These are phyloP conservation scores for Calocybe indica DNA, from an alignment of 768 basidiomycete genomes.

Conservation along the genomic window DNA sequence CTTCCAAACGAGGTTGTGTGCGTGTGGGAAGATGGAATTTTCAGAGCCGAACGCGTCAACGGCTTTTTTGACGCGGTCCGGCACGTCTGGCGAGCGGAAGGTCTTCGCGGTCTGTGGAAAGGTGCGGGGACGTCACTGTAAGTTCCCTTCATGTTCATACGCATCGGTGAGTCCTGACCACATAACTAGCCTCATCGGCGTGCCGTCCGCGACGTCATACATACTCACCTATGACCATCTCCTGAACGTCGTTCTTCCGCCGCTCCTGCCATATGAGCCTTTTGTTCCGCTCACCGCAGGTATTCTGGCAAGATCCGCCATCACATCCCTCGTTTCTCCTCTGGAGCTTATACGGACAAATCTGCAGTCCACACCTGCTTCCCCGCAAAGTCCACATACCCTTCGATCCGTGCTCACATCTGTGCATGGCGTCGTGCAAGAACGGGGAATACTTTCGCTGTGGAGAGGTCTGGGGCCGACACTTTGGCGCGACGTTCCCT, in stretches of 20 bases:
- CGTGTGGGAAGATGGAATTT: conserved; percentile 69
- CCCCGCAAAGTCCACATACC: conserved; percentile 66
- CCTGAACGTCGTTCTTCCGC: conserved; percentile 54
- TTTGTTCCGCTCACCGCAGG: conserved; percentile 77
- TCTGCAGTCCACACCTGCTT: conserved; percentile 79
- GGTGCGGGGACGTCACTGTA: conserved; percentile 89
- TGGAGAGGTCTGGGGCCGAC: conserved; percentile 93
- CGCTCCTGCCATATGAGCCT: conserved; percentile 45
- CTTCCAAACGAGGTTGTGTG: conserved; percentile 65
- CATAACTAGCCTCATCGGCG: conserved; percentile 70
- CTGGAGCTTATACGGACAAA: conserved; percentile 92
- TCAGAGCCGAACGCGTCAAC: conserved; percentile 65
- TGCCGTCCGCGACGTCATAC: conserved; percentile 88
- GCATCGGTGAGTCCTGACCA: conserved; percentile 5
- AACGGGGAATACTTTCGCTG: conserved; percentile 62
- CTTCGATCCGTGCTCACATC: conserved; percentile 68
- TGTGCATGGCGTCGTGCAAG: conserved; percentile 51
- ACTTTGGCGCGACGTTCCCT: conserved; percentile 96
- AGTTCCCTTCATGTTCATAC: conserved; percentile 21
- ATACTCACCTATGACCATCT: conserved; percentile 96
- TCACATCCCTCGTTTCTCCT: conserved; percentile 78
- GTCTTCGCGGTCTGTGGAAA: conserved; percentile 87
- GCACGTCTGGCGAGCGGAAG: conserved; percentile 78
- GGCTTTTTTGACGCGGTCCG: conserved; percentile 84
- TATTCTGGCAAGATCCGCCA: conserved; percentile 70